Percentiles rank a stretch among this genome's conserved stretches.
These are phyloP conservation scores for Volvox carteri DNA, from an alignment of 163 green algal genomes.

Conservation along the genomic window DNA sequence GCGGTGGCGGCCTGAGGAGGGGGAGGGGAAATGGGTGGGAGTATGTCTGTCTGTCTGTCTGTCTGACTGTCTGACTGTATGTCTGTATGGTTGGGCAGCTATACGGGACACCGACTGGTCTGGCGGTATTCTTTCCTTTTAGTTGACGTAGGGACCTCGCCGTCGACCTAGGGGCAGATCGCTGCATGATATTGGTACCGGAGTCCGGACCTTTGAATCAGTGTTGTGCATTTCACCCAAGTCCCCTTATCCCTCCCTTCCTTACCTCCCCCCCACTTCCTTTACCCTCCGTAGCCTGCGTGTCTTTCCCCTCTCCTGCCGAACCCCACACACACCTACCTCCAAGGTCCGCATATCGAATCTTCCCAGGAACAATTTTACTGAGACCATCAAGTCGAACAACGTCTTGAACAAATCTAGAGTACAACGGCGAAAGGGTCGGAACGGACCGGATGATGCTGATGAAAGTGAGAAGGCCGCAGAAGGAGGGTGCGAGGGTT, in stretches of 20 bases:
- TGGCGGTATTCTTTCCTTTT: too few relatives aligned
- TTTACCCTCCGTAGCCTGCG: neutral
- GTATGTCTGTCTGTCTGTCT: neutral
- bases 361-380: conserved; percentile 92
- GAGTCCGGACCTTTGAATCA: too few relatives aligned
- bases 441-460: too few relatives aligned
- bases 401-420: conserved; percentile 89
- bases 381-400: conserved; percentile 87
- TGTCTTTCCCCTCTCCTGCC: neutral
- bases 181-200: too few relatives aligned
- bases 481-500: too few relatives aligned
- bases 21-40: neutral
- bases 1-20: conserved; percentile 76
- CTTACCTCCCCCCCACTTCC: neutral
- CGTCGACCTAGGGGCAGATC: too few relatives aligned
- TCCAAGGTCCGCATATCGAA: conserved; percentile 94
- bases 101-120: too few relatives aligned
- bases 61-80: neutral
- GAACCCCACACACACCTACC: conserved; percentile 67
- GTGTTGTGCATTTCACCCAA: too few relatives aligned
- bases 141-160: too few relatives aligned
- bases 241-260: too few relatives aligned
- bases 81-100: neutral
- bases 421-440: too few relatives aligned
- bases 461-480: too few relatives aligned